phyloP scores from a whole-genome alignment of 108 stramenopile species.

The Nitzschia putrida region DNA sequence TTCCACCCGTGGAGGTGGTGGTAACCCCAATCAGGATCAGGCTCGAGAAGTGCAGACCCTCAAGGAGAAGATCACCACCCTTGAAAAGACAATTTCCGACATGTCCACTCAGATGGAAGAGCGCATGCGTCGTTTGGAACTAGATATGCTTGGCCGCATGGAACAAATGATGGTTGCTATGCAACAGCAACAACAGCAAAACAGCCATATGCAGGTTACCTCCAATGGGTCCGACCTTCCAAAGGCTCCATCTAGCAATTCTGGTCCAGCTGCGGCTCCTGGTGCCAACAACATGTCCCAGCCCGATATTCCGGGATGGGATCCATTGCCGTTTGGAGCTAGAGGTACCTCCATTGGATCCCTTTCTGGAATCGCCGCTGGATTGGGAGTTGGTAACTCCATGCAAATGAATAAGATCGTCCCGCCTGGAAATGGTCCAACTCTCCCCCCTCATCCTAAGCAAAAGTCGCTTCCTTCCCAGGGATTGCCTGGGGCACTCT shows the following conservation, averaged over 20 bases:
- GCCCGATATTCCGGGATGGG: conserved; percentile 3
- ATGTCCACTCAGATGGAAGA: conserved; percentile 48
- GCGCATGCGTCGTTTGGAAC: conserved; percentile 52
- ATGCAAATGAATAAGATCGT: conserved; percentile 24
- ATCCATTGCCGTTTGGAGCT: conserved; percentile 42
- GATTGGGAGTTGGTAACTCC: conserved; percentile 9
- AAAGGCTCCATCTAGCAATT: conserved; percentile 13
- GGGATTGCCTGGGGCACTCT: conserved; percentile 29
- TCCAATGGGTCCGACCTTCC: not conserved
- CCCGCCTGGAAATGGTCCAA: conserved; percentile 37
- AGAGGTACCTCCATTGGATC: conserved; percentile 27
- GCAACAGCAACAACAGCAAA: conserved; percentile 39
- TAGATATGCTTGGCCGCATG: conserved; percentile 67
- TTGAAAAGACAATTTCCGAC: conserved; percentile 56
- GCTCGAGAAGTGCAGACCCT: conserved; percentile 62
- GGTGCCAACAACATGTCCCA: conserved; percentile 4
- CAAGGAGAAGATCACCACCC: conserved; percentile 48
- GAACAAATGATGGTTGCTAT: conserved; percentile 68
- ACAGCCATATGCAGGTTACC: not conserved
- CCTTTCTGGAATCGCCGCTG: conserved; percentile 22
- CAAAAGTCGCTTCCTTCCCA: conserved; percentile 65
- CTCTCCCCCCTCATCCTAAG: conserved; percentile 84
- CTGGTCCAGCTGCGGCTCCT: not conserved
- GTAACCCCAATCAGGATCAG: conserved; percentile 46
- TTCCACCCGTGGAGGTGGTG: conserved; percentile 73